phyloP scores from a whole-genome alignment of 345 rosid genomes.

The Eucalyptus decipiens region DNA sequence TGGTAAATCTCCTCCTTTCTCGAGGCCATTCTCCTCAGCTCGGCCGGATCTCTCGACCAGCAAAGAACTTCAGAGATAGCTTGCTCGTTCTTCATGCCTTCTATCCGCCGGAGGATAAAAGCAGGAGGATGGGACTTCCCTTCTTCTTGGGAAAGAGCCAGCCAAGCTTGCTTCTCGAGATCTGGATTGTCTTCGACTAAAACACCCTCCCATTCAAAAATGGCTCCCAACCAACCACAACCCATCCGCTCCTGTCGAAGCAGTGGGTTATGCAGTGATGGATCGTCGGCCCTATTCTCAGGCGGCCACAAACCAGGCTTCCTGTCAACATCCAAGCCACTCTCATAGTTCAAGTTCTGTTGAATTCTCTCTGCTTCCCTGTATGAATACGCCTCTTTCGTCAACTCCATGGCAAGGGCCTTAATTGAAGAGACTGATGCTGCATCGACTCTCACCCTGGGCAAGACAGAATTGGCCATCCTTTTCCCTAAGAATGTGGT shows the following conservation, averaged over 20 bases:
- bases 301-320: conserved; percentile 82
- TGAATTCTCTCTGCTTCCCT: conserved; percentile 43
- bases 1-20: conserved; percentile 80
- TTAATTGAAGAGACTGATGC: conserved; percentile 14
- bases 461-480: conserved; percentile 14
- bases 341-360: conserved; percentile 26
- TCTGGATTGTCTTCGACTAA: conserved; percentile 74
- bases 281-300: conserved; percentile 73
- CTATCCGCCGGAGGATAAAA: conserved; percentile 53
- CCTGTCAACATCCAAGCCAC: conserved; percentile 25
- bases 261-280: conserved; percentile 75
- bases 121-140: conserved; percentile 79
- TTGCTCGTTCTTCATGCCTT: conserved; percentile 96
- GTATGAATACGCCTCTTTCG: conserved; percentile 56
- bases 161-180: conserved; percentile 78
- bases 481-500: conserved; percentile 20
- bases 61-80: conserved; percentile 94
- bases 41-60: conserved; percentile 86
- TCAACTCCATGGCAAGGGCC: conserved; percentile 64
- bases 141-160: conserved; percentile 77
- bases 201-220: conserved; percentile 97
- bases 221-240: conserved; percentile 96
- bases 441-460: conserved; percentile 11
- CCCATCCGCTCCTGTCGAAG: conserved; percentile 96
- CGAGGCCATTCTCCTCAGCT: conserved; percentile 62